Base-by-base conservation (phyloP, 2,329 filamentous ascomycete species). In the Microascus cirrosus region DNA sequence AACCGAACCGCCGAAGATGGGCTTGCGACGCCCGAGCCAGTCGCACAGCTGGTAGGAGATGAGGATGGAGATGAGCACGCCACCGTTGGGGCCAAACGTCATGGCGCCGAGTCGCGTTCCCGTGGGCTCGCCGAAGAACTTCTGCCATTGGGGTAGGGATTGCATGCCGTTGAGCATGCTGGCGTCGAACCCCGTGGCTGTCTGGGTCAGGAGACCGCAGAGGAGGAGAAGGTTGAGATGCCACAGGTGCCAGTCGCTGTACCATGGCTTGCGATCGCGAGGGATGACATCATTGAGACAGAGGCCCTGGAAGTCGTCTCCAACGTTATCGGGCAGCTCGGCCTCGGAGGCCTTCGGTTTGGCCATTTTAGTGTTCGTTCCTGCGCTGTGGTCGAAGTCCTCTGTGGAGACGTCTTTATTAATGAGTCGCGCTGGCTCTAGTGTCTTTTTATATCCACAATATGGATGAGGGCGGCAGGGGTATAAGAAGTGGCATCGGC, bases 81-180 rank as follows among this genome's bases (percentile, higher is more conserved):
- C 45, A 20, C 45, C 45, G 20, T 50, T 50, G 45, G 45, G 45
- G 45, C 45, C 45, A 20, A 50, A 50, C 2, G 45, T 71, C 53
- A 75, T 67, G 10, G 70, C 63, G 35, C 72, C 73, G 0, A 74
- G 67, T 13, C 67, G 62, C n/a, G 68, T 65, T 2, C 70, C 72
- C 15, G 61, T 53, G 1, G 73, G 73, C 50, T 72, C 63, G 32
- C 66, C 65, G 56, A 77, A 75, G 59, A 74, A 75, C 1, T 61
- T 58, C 57, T 70, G 67, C 74, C 75, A 77, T 59, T 70, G 64
- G 0, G 66, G 60, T 0, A 75, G 66, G 10, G 74, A 68, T 57
- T 77, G 73, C 0, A 77, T 66, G 13, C 73, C 75, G 60, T 77
- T 77, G 71, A 74, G 73, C 59, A 77, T 68, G 13, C 69, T 69